Percentiles rank a stretch among this genome's conserved stretches.
These are phyloP conservation scores for Raffaelea albimanens DNA, from an alignment of 2,329 filamentous ascomycete genomes.

Conservation along the genomic window DNA sequence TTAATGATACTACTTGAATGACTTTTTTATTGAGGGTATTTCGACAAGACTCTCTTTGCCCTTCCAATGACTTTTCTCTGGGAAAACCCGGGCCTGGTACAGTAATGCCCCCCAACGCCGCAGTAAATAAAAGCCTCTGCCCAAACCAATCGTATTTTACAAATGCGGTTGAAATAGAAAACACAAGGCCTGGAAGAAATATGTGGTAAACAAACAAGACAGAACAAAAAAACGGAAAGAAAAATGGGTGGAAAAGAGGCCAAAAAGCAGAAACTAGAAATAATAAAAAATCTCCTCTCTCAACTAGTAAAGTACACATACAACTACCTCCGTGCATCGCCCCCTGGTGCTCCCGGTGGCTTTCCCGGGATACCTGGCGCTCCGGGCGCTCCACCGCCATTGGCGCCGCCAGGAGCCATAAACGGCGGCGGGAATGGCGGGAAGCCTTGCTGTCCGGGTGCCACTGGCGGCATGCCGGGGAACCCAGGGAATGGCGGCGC, in stretches of 20 bases:
- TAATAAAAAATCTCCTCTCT: background rate
- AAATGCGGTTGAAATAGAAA: too few species aligned
- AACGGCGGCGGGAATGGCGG: constrained; percentile 25
- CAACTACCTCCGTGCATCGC: background rate
- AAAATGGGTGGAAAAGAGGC: too few species aligned
- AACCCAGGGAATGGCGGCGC: constrained; percentile 26
- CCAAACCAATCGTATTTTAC: too few species aligned
- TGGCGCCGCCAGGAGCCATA: constrained; percentile 25
- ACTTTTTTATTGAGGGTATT: too few species aligned
- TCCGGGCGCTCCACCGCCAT: constrained; percentile 21
- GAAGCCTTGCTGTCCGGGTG: constrained; percentile 21
- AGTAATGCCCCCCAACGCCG: too few species aligned
- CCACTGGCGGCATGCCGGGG: constrained; percentile 30
- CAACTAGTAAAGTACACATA: background rate
- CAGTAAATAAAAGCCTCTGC: too few species aligned
- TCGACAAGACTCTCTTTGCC: too few species aligned
- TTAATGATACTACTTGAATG: too few species aligned
- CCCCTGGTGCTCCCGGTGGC: background rate
- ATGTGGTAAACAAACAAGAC: background rate
- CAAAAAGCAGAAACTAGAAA: background rate
- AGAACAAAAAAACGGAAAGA: background rate
- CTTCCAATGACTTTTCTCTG: too few species aligned
- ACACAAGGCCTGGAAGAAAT: background rate
- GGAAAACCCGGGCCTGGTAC: too few species aligned
- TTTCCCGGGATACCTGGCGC: background rate